phyloP scores from a whole-genome alignment of 2,329 filamentous ascomycete genomes.

The Penicillium sp. region DNA sequence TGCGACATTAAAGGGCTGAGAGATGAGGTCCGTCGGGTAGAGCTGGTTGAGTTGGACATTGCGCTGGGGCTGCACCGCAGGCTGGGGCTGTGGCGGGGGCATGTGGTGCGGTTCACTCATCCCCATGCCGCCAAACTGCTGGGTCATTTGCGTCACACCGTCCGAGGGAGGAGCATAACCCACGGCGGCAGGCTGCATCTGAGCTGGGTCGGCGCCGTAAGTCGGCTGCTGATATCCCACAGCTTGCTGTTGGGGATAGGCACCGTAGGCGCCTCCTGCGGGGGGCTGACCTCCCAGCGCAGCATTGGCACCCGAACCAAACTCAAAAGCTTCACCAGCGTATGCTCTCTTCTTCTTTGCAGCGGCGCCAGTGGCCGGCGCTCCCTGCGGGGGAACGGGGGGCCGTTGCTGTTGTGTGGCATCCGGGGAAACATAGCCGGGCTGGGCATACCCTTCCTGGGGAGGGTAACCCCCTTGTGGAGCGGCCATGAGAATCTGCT shows the following conservation, averaged over 20 bases:
- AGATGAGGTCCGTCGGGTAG: slow-evolving; percentile 87
- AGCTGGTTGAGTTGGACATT: slow-evolving; percentile 74
- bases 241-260: slow-evolving; percentile 58
- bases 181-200: slow-evolving; percentile 63
- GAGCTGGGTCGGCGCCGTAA: slow-evolving; percentile 49
- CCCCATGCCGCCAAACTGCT: slow-evolving; percentile 80
- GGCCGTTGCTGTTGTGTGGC: slow-evolving; percentile 40
- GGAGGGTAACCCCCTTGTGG: slow-evolving; percentile 56
- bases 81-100: slow-evolving; percentile 42
- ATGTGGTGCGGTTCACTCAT: slow-evolving; percentile 61
- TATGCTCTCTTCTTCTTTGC: slow-evolving; percentile 85
- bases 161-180: slow-evolving; percentile 63
- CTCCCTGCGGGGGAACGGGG: slow-evolving; percentile 33
- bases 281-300: slow-evolving; percentile 52
- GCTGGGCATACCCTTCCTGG: slow-evolving; percentile 53
- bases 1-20: slow-evolving; percentile 89
- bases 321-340: slow-evolving; percentile 91
- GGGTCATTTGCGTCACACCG: slow-evolving; percentile 72
- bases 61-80: slow-evolving; percentile 53
- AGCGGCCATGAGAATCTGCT: slow-evolving; percentile 48
- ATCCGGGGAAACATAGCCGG: slow-evolving; percentile 42
- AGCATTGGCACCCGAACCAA: slow-evolving; percentile 84
- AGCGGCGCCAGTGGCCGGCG: slow-evolving; percentile 38
- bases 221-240: slow-evolving; percentile 46
- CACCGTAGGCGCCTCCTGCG: slow-evolving; percentile 63